Conservation (phyloP, 2,329 filamentous ascomycete species). For the Cladophialophora carrionii region DNA sequence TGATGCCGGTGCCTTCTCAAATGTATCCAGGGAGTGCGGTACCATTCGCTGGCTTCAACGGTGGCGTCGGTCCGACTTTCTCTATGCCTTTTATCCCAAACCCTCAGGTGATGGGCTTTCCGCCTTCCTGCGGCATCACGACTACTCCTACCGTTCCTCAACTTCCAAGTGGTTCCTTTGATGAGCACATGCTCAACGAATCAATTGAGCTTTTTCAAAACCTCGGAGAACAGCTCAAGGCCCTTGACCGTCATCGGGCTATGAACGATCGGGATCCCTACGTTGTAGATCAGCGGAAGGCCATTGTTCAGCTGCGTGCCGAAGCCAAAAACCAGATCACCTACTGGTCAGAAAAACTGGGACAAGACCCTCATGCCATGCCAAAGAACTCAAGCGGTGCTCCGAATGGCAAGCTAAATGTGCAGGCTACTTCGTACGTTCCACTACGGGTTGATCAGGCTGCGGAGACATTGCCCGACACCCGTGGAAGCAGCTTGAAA, state of each 20-base stretch:
- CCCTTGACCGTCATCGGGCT: constrained; percentile 37
- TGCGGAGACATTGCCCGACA: constrained; percentile 2
- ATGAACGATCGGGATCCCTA: constrained; percentile 30
- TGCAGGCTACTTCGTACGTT: constrained; percentile 35
- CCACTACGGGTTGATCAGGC: constrained; percentile 19
- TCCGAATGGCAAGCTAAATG: constrained; percentile 30
- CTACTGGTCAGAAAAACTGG: constrained; percentile 27
- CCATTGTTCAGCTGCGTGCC: constrained; percentile 33
- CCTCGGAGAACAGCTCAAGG: constrained; percentile 36
- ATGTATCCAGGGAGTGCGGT: constrained; percentile 16
- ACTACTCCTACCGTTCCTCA: constrained; percentile 5
- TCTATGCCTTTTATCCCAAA: constrained; percentile 16
- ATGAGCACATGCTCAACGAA: constrained; percentile 20
- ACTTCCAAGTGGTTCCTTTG: constrained; percentile 7
- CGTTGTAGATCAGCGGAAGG: constrained; percentile 31
- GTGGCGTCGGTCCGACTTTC: constrained; percentile 12
- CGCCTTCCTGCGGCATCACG: constrained; percentile 10
- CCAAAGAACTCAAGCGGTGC: constrained; percentile 14
- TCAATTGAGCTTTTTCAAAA: constrained; percentile 26
- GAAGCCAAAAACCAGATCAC: constrained; percentile 31
- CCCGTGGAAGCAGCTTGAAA: background rate
- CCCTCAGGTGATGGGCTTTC: constrained; percentile 16
- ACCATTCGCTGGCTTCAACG: constrained; percentile 22
- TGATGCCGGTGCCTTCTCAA: constrained; percentile 15
- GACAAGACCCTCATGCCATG: constrained; percentile 11